phyloP scores from a whole-genome alignment of 1,284 basidiomycete genomes.

The Marasmius fiardii region DNA sequence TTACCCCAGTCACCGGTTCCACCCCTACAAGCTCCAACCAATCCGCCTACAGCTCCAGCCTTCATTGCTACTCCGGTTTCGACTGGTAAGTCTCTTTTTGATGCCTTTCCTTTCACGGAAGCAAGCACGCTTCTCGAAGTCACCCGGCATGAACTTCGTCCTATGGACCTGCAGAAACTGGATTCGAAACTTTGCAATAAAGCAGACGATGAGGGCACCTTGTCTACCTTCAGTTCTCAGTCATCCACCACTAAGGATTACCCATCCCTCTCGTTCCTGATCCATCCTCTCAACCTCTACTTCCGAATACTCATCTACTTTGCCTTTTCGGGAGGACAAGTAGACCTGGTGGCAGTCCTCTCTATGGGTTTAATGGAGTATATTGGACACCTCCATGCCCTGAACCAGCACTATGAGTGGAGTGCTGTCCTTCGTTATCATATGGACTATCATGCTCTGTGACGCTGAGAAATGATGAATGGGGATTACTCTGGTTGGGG shows the following conservation, averaged over 20 bases:
- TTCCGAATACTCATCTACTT: no score
- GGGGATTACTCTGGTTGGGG: conserved; percentile 5
- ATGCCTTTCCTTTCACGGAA: no score
- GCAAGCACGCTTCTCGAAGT: no score
- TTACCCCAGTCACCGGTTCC: no score
- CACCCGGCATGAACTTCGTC: no score
- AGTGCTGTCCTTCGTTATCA: conserved; percentile 5
- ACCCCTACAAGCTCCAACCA: no score
- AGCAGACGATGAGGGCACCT: neutral
- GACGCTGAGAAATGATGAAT: conserved; percentile 2
- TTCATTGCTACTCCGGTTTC: no score
- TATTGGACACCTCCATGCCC: neutral
- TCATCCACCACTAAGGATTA: neutral
- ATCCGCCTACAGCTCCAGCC: no score
- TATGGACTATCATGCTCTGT: conserved; percentile 2
- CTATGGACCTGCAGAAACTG: neutral
- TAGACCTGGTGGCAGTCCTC: no score
- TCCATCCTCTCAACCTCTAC: no score
- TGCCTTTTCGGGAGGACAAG: no score
- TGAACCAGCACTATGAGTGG: conserved; percentile 1
- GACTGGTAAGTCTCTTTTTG: no score
- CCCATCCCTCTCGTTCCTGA: neutral
- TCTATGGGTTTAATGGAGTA: conserved; percentile 1
- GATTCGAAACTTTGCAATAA: neutral
- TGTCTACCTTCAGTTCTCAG: neutral